These are phyloP conservation scores for Gracilaria gracilis DNA, from an alignment of 23 red algal species.

Conservation along the genomic window DNA sequence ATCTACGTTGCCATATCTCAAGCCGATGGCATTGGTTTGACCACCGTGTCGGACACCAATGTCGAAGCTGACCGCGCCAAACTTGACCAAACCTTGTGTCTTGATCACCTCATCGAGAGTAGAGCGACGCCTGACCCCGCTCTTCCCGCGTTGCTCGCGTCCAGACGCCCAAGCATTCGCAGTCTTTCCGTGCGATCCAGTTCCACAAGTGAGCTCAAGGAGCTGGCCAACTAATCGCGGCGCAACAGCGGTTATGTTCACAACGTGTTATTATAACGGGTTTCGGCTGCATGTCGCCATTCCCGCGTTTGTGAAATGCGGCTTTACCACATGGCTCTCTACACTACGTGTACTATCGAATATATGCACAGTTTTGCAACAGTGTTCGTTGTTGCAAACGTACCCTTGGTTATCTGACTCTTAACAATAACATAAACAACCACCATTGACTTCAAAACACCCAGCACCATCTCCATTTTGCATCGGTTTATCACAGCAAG, in stretches of 20 bases:
- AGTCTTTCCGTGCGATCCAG: slow-evolving; percentile 56
- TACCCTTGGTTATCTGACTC: background rate
- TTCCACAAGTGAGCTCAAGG: slow-evolving; percentile 44
- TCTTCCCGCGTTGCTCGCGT: background rate
- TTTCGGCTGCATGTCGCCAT: background rate
- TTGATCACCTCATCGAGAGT: slow-evolving; percentile 52
- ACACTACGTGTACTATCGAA: background rate
- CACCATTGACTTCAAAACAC: slow-evolving; percentile 1
- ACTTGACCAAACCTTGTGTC: slow-evolving; percentile 36
- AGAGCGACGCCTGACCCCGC: background rate
- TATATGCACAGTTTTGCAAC: background rate
- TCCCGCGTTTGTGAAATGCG: background rate
- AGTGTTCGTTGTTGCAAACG: too few species aligned
- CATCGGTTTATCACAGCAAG: background rate
- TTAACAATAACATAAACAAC: slow-evolving; percentile 29
- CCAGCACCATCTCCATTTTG: background rate
- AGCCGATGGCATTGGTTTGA: slow-evolving; percentile 59
- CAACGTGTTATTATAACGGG: background rate
- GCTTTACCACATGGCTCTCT: slow-evolving; percentile 26
- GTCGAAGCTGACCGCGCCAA: slow-evolving; percentile 6
- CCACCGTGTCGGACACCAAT: background rate
- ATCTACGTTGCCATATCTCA: slow-evolving; percentile 33
- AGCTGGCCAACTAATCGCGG: slow-evolving; percentile 21
- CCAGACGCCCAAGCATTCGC: slow-evolving; percentile 27
- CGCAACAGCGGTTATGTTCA: background rate